phyloP scores from a whole-genome alignment of 768 basidiomycete species.

The Plicaturopsis crispa region DNA sequence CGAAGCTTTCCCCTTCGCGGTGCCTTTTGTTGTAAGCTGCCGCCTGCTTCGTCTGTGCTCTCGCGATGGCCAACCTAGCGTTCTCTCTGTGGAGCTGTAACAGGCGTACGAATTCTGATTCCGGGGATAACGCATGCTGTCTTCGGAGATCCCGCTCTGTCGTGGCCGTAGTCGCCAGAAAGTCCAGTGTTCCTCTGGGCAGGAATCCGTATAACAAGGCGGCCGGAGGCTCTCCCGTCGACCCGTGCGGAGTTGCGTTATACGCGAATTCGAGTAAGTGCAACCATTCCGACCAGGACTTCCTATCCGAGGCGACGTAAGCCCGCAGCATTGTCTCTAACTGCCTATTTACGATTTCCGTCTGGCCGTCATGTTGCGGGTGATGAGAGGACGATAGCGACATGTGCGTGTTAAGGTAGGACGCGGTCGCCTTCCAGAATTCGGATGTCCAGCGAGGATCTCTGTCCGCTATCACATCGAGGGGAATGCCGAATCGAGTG shows the following conservation, averaged over 20 bases:
- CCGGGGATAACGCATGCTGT: too few relatives aligned
- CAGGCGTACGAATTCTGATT: neutral
- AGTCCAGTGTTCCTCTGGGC: too few relatives aligned
- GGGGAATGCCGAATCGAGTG: constrained; percentile 13
- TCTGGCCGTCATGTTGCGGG: constrained; percentile 30
- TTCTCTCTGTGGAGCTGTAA: constrained; percentile 3
- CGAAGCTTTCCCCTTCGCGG: constrained; percentile 6
- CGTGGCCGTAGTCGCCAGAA: too few relatives aligned
- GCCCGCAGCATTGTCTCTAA: constrained; percentile 17
- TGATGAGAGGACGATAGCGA: constrained; percentile 27
- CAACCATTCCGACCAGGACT: neutral
- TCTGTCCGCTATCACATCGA: constrained; percentile 12
- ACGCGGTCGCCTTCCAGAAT: constrained; percentile 19
- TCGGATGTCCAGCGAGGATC: constrained; percentile 14
- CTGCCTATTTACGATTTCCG: constrained; percentile 17
- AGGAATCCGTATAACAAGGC: too few relatives aligned
- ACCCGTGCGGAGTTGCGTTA: too few relatives aligned
- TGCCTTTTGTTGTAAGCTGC: constrained; percentile 10
- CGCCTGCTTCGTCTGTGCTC: constrained; percentile 9
- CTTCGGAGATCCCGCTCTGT: too few relatives aligned
- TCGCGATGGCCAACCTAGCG: constrained; percentile 8
- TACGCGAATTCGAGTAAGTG: neutral
- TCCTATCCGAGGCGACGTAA: neutral
- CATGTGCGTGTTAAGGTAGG: constrained; percentile 9
- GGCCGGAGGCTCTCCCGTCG: too few relatives aligned